A percentile compares a stretch with the other conserved stretches of the same genome.
Conservation (phyloP, 208 protist genomes). For the Trypanosoma mega region DNA sequence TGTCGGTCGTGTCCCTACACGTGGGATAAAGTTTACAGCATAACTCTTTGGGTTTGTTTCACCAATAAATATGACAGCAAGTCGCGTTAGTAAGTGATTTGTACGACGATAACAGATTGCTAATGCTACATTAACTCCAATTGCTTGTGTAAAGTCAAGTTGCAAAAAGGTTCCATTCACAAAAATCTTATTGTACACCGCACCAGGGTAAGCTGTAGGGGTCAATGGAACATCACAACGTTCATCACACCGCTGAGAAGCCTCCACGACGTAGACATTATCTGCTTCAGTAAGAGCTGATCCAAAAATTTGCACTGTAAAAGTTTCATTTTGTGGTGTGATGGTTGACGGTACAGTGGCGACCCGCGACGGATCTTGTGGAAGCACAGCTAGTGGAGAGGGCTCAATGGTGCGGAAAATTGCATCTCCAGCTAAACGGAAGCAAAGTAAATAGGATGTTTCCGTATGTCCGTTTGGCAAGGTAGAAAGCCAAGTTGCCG, state of each 20-base stretch:
- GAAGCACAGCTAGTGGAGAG: conserved; percentile 20
- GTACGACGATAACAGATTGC: conserved; percentile 81
- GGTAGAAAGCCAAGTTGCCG: conserved; percentile 50
- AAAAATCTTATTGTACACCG: conserved; percentile 37
- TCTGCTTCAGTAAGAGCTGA: conserved; percentile 42
- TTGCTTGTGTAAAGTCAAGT: conserved; percentile 37
- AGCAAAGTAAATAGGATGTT: conserved; percentile 63
- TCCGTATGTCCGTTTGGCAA: conserved; percentile 31
- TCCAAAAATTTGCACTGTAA: conserved; percentile 57
- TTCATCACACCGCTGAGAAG: conserved; percentile 56
- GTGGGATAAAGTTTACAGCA: conserved; percentile 65
- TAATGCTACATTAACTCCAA: conserved; percentile 44
- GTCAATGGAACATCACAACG: conserved; percentile 57
- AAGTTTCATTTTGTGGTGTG: conserved; percentile 36
- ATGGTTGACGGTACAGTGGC: conserved; percentile 53
- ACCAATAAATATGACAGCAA: conserved; percentile 53
- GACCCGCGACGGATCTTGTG: conserved; percentile 51
- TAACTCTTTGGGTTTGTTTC: conserved; percentile 72
- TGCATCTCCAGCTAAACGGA: conserved; percentile 50
- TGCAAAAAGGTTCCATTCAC: conserved; percentile 46
- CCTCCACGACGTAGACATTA: conserved; percentile 58
- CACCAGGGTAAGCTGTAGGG: conserved; percentile 38
- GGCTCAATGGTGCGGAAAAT: conserved; percentile 38
- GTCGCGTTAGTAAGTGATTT: conserved; percentile 43
- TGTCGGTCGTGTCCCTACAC: conserved; percentile 71